Evolutionary conservation across 305 asterid genomes (phyloP), one percentile per base, ranked within the genome.

Genomic region (Fraxinus floribunda): DNA sequence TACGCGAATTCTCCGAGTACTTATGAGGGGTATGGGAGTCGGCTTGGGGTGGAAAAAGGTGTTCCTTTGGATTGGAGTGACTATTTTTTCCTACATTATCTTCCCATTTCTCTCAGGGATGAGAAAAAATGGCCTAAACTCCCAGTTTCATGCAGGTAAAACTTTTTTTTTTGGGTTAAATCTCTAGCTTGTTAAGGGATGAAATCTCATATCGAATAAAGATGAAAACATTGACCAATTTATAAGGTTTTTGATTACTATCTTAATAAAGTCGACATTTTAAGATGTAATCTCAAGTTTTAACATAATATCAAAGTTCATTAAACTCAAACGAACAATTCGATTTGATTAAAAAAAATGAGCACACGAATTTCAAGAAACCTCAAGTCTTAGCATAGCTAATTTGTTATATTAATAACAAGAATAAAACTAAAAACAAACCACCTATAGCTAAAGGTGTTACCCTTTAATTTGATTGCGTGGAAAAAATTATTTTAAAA

Each of bases 1-100:
- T 86, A 87, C 32, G 93, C 97, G 0, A 95, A 95, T 60, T 83
- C 89, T 13, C 98, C 98, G 41, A 71, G 32, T 7, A 93, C 98
- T 0, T 93, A 95, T 24, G 98, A 92, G 71, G 98, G 98, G 0
- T 95, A 95, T 77, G 98, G 98, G 1, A 95, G 98, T 80, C 83
- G 97, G 24, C 88, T 95, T 0, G 98, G 98, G 0, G 93, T 92
- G 44, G 91, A 85, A 83, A 84, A 93, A 39, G 98, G 94, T 3
- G 83, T 86, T 0, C 82, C 90, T n/a, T 77, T 95, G 81, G 99
- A 95, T 49, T 95, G 99, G 99, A 94, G 95, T 30, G 99, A 95
- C 73, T 95, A 95, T 32, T 95, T 92, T 78, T 95, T 90, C 74
- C 95, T 95, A n/a, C 86, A 94, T n/a, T 89, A 81, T 34, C 94